Evolutionary conservation across 225 moss, liverwort and hornwort genomes (phyloP).

Genomic region (Antitrichia curtipendula): DNA sequence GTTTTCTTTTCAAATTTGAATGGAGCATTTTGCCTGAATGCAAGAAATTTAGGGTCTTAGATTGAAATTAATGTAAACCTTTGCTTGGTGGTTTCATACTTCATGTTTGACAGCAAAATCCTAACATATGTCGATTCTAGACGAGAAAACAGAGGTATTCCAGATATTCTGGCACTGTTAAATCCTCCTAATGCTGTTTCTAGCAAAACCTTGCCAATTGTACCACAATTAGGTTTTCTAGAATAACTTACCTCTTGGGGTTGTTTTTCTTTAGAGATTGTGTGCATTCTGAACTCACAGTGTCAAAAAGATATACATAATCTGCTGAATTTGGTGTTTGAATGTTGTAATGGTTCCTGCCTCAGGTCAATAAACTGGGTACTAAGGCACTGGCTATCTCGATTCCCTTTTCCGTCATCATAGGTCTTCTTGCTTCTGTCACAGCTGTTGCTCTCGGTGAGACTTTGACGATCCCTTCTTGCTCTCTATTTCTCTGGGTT

Average conservation of each 20-base stretch:
- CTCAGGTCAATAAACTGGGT: constrained; percentile 26
- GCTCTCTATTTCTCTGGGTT: neutral
- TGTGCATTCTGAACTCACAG: neutral
- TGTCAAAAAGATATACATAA: neutral
- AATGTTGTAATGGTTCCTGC: neutral
- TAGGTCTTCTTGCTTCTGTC: constrained; percentile 38
- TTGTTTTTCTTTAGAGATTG: neutral
- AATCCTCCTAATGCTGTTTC: neutral
- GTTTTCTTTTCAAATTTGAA: neutral
- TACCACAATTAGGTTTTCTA: neutral
- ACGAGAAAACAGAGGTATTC: neutral
- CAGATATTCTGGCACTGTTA: neutral
- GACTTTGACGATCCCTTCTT: neutral
- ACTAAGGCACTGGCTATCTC: constrained; percentile 28
- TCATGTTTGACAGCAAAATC: neutral
- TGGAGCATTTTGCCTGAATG: neutral
- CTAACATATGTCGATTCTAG: no score
- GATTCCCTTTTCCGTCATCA: constrained; percentile 36
- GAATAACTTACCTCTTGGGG: neutral
- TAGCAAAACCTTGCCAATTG: neutral
- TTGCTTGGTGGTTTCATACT: neutral
- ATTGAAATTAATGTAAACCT: neutral
- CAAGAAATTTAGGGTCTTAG: neutral
- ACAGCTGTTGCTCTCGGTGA: constrained; percentile 34
- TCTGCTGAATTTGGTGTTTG: neutral